phyloP scores from a whole-genome alignment of 169 alveolate genomes.

The Plasmodium adleri region DNA sequence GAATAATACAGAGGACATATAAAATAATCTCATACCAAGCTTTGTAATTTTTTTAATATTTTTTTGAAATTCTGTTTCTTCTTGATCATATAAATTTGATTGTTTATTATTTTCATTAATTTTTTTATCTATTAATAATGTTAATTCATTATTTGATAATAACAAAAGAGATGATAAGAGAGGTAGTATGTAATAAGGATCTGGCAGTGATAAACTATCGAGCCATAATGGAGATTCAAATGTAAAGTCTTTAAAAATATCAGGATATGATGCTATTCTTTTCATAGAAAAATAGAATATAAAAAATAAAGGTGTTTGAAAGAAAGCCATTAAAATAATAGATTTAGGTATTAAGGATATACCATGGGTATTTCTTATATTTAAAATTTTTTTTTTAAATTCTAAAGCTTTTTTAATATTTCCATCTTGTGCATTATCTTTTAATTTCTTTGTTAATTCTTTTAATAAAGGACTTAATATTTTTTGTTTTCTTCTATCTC shows the following conservation, averaged over 20 bases:
- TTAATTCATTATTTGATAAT: slow-evolving; percentile 76
- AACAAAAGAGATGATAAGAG: slow-evolving; percentile 75
- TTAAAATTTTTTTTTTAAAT: slow-evolving; percentile 65
- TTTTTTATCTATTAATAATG: slow-evolving; percentile 50
- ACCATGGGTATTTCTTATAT: slow-evolving; percentile 78
- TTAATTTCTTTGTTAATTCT: slow-evolving; percentile 80
- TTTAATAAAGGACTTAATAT: slow-evolving; percentile 78
- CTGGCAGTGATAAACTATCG: slow-evolving; percentile 84
- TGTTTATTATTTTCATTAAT: slow-evolving; percentile 14
- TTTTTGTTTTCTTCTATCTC: slow-evolving; percentile 83
- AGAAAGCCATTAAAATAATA: slow-evolving; percentile 77
- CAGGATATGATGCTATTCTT: slow-evolving; percentile 82
- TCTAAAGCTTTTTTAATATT: slow-evolving; percentile 67
- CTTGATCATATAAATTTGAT: neutral
- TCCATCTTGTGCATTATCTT: slow-evolving; percentile 77
- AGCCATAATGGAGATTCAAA: slow-evolving; percentile 83
- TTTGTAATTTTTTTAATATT: slow-evolving; percentile 34
- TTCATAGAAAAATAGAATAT: slow-evolving; percentile 83
- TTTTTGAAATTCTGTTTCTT: slow-evolving; percentile 66
- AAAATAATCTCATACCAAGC: slow-evolving; percentile 47
- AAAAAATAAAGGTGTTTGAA: slow-evolving; percentile 81
- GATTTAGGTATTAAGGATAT: slow-evolving; percentile 77
- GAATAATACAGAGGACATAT: slow-evolving; percentile 51
- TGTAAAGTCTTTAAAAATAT: slow-evolving; percentile 77
- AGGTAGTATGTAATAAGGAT: slow-evolving; percentile 84